A percentile compares a stretch with the other conserved stretches of the same genome.
phyloP scores from a whole-genome alignment of 176 grass and related monocot genomes.

The Ensete ventricosum region DNA sequence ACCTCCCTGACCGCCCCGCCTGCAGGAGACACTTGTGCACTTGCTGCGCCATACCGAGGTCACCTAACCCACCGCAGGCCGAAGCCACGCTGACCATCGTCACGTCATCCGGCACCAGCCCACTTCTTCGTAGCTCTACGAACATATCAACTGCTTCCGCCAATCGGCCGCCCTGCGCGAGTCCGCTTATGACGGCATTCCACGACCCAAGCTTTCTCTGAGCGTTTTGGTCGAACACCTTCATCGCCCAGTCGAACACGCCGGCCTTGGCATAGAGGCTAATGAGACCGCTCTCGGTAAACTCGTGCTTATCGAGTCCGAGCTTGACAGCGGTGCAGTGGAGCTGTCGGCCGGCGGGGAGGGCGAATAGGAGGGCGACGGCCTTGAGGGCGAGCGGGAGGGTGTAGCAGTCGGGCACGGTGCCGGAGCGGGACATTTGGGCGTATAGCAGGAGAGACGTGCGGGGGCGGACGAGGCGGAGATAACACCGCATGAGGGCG shows the following conservation, averaged over 20 bases:
- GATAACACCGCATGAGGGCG: constrained; percentile 28
- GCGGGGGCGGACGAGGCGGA: constrained; percentile 20
- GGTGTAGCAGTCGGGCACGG: constrained; percentile 26
- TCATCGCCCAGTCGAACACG: constrained; percentile 12
- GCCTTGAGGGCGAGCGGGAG: constrained; percentile 42
- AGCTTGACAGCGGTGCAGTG: constrained; percentile 27
- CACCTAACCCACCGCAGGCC: constrained; percentile 21
- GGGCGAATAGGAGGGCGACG: not conserved
- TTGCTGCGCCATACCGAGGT: constrained; percentile 26
- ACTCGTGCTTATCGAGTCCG: constrained; percentile 24
- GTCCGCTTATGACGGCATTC: constrained; percentile 29
- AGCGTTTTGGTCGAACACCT: constrained; percentile 37
- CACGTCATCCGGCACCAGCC: constrained; percentile 23
- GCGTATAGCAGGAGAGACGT: constrained; percentile 12
- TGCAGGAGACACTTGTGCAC: constrained; percentile 36
- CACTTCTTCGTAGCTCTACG: constrained; percentile 18
- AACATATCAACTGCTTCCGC: constrained; percentile 23
- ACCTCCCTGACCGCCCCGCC: constrained; percentile 13
- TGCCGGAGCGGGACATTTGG: constrained; percentile 18
- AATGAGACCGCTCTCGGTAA: constrained; percentile 42
- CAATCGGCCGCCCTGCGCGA: constrained; percentile 23
- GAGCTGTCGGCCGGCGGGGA: constrained; percentile 23
- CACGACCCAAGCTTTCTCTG: constrained; percentile 27
- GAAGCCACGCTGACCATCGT: constrained; percentile 35
- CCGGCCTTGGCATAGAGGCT: constrained; percentile 20